Evolutionary conservation across 169 alveolate genomes (phyloP), one percentile per base, ranked within the genome.

Genomic region (Cryptosporidium viatorum): DNA sequence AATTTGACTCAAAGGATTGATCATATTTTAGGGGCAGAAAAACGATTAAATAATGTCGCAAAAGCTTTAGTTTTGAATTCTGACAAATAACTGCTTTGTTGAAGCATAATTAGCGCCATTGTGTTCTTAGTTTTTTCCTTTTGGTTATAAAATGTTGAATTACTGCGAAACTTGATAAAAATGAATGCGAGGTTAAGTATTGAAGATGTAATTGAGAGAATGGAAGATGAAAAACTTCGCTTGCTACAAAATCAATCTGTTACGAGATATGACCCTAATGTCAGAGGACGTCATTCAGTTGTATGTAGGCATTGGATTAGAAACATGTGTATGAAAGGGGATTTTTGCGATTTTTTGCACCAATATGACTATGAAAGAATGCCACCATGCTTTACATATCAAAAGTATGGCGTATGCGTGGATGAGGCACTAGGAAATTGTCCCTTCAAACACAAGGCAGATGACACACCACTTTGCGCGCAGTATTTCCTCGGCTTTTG

Each of bases 311-410:
- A 96, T 75, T 96, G 98, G 97, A 93, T 96, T 68, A 94, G 95
- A 70, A 97, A 97, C 50, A 96, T 95, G 95, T 96, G 98, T 89
- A 96, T 95, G 97, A 96, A 96, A 73, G 98, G 97, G 52, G 97
- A 95, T 65, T 94, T 92, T 84, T 96, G 98, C 91, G 98, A 96
- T 73, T 96, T 96, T 87, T 91, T 96, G 21, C 98, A 96, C 71
- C 97, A 95, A 35, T 87, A 93, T 23, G 97, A 94, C 18, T 92
- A 93, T 86, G 93, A 95, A 21, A 91, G 97, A 71, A 96, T 96
- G 95, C 98, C 98, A 29, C 93, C 97, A 18, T 96, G 98, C 80
- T 93, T 93, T 69, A 94, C 91, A 48, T 93, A 87, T 69, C 92
- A 93, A 52, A 96, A 95, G 84, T 93, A 93, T 74, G 93, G 95